Evolutionary conservation across 345 rosid species (phyloP).

Genomic region (Geranium brycei): DNA sequence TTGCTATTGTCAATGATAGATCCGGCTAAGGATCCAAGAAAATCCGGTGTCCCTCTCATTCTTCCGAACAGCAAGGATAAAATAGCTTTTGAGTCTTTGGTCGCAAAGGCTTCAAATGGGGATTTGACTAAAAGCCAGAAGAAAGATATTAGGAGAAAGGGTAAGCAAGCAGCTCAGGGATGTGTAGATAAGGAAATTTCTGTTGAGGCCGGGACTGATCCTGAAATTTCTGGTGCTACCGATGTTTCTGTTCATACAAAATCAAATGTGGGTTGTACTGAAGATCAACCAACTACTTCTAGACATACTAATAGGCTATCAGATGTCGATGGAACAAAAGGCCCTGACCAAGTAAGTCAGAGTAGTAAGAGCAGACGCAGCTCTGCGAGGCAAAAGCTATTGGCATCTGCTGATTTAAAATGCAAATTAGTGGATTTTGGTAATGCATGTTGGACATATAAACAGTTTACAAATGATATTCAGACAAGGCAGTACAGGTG

Average conservation of each 20-base stretch:
- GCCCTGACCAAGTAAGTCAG: conserved; percentile 14
- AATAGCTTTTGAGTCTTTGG: conserved; percentile 18
- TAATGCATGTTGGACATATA: conserved; percentile 73
- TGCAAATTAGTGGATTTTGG: conserved; percentile 76
- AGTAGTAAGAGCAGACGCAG: conserved; percentile 35
- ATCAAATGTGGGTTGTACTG: conserved; percentile 18
- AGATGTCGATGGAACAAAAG: conserved; percentile 32
- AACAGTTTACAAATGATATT: conserved; percentile 63
- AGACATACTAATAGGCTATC: conserved; percentile 15
- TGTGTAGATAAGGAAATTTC: conserved; percentile 33
- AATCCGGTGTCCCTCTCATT: conserved; percentile 30
- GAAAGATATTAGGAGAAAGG: conserved; percentile 50
- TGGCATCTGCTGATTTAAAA: conserved; percentile 35
- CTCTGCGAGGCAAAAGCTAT: conserved; percentile 33
- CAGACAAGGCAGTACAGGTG: conserved; percentile 71
- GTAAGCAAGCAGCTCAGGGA: conserved; percentile 42
- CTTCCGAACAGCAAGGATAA: conserved; percentile 36
- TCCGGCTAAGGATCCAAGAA: conserved; percentile 41
- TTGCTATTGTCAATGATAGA: conserved; percentile 51
- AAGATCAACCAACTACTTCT: conserved; percentile 27
- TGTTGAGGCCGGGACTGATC: conserved; percentile 23
- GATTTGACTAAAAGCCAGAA: conserved; percentile 41
- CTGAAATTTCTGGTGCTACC: conserved; percentile 24
- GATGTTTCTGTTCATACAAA: conserved; percentile 19
- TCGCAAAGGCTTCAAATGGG: conserved; percentile 28